phyloP scores from a whole-genome alignment of 1,284 basidiomycete genomes.

The Pulveroboletus sp. region DNA sequence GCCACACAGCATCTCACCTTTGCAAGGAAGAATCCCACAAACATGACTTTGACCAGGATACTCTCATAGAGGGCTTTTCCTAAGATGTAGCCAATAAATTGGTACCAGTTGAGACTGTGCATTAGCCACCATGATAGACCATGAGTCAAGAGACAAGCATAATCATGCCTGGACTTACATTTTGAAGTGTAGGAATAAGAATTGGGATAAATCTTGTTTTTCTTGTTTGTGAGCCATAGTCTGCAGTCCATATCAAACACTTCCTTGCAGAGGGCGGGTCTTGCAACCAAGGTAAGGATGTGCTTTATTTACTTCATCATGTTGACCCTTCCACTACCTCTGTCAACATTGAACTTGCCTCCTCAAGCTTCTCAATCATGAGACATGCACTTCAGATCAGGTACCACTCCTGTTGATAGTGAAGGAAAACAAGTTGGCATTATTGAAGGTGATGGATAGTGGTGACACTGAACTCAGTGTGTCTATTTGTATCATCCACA shows the following conservation, averaged over 20 bases:
- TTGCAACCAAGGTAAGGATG: slow-evolving; percentile 80
- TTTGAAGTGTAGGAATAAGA: slow-evolving; percentile 88
- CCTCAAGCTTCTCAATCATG: slow-evolving; percentile 83
- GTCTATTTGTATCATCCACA: background rate
- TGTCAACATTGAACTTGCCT: background rate
- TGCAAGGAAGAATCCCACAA: slow-evolving; percentile 92
- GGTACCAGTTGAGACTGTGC: slow-evolving; percentile 89
- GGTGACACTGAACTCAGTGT: slow-evolving; percentile 93
- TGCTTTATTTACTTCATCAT: background rate
- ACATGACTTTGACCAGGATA: slow-evolving; percentile 93
- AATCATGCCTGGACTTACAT: slow-evolving; percentile 42
- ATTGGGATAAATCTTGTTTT: slow-evolving; percentile 94
- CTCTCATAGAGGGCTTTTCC: slow-evolving; percentile 98
- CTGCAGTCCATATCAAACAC: slow-evolving; percentile 95
- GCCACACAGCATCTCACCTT: slow-evolving; percentile 50
- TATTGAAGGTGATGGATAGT: slow-evolving; percentile 89
- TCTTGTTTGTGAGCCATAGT: slow-evolving; percentile 86
- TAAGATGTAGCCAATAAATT: slow-evolving; percentile 88
- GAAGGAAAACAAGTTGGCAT: slow-evolving; percentile 89
- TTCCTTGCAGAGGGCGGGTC: slow-evolving; percentile 78
- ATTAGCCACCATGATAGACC: slow-evolving; percentile 37
- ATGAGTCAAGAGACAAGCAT: slow-evolving; percentile 2
- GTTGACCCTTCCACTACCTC: background rate
- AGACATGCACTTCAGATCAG: slow-evolving; percentile 86
- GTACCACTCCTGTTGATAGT: slow-evolving; percentile 90